phyloP scores from a whole-genome alignment of 257 asterid species.

The Orobanche coerulescens region DNA sequence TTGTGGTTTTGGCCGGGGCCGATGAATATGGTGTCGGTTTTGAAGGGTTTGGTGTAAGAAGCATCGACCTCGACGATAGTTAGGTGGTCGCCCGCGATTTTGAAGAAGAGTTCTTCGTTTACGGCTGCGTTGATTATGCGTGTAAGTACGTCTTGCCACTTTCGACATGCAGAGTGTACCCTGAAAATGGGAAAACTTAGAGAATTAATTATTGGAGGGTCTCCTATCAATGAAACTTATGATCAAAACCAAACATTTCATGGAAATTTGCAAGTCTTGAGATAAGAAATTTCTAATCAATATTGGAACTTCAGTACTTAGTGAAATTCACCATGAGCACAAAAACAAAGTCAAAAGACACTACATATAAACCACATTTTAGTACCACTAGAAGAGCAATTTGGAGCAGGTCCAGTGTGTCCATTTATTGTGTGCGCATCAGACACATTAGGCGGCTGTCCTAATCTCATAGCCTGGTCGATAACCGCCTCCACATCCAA shows the following conservation, averaged over 20 bases:
- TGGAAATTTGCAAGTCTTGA: too few species aligned
- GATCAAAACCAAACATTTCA: too few species aligned
- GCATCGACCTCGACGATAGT: conserved; percentile 71
- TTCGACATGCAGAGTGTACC: conserved; percentile 50
- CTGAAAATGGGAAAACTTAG: conserved; percentile 21
- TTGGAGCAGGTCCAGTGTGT: conserved; percentile 53
- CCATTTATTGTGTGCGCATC: conserved; percentile 79
- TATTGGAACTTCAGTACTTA: too few species aligned
- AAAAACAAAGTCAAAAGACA: not conserved
- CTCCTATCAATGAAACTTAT: too few species aligned
- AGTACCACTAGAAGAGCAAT: conserved; percentile 61
- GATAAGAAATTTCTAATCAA: too few species aligned
- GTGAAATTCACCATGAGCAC: not conserved
- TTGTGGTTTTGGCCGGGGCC: conserved; percentile 79
- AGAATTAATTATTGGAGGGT: not conserved
- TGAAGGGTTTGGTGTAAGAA: conserved; percentile 51
- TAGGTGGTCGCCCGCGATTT: conserved; percentile 48
- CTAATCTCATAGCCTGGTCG: conserved; percentile 41
- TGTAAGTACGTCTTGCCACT: conserved; percentile 52
- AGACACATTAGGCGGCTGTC: conserved; percentile 59
- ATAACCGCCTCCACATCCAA: conserved; percentile 64
- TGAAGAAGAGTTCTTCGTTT: conserved; percentile 69
- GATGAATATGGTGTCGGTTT: conserved; percentile 56
- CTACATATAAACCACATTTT: not conserved
- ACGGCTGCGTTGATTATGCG: conserved; percentile 59